These are phyloP conservation scores for Calonectria montana DNA, from an alignment of 2,329 filamentous ascomycete genomes.

Conservation along the genomic window DNA sequence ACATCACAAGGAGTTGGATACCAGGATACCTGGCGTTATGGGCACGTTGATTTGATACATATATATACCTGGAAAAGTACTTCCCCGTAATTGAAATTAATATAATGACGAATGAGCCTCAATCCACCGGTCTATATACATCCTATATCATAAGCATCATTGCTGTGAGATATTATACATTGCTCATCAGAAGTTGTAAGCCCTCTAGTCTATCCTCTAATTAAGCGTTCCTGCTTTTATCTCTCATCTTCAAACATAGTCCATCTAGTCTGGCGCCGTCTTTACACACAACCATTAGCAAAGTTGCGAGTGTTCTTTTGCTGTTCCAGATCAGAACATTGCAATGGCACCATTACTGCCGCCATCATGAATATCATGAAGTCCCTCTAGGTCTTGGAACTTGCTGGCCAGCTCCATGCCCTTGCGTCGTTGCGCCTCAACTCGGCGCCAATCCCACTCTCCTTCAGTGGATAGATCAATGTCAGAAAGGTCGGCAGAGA, in stretches of 20 bases:
- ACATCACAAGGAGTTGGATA: conserved; percentile 11
- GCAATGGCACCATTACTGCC: conserved; percentile 64
- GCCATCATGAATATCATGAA: conserved; percentile 64
- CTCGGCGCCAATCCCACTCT: conserved; percentile 68
- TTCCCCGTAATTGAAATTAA: background rate
- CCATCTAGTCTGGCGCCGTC: background rate
- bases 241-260: background rate
- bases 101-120: conserved; percentile 3
- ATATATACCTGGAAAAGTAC: background rate
- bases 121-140: conserved; percentile 11
- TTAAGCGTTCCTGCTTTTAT: background rate
- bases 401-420: conserved; percentile 67
- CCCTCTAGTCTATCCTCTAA: background rate
- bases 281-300: background rate
- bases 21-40: conserved; percentile 7
- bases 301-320: background rate
- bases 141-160: conserved; percentile 18
- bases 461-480: conserved; percentile 48
- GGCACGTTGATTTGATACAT: background rate
- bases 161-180: background rate
- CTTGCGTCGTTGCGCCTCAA: conserved; percentile 65
- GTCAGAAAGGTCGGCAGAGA: conserved; percentile 51
- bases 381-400: conserved; percentile 67
- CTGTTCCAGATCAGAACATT: conserved; percentile 56
- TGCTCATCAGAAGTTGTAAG: background rate